A percentile compares a stretch with the other conserved stretches of the same genome.
Evolutionary conservation across 108 stramenopile genomes (phyloP).

Genomic region (Schizochytrium sp.): DNA sequence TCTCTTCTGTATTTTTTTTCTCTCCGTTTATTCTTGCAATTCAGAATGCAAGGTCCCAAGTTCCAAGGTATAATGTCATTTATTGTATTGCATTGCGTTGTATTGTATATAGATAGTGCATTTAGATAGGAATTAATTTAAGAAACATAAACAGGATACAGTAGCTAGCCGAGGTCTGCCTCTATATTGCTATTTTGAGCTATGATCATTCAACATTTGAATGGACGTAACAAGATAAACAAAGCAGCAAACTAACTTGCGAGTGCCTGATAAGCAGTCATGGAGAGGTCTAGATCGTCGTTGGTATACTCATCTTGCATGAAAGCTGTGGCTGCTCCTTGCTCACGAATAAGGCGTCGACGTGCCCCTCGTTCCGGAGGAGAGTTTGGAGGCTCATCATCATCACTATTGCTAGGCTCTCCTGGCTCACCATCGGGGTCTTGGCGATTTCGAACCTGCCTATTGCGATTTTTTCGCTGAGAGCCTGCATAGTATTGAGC

Average conservation of each 20-base stretch:
- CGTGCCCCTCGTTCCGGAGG: not conserved
- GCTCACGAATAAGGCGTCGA: not conserved
- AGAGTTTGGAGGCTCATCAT: not conserved
- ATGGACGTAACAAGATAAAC: too few species aligned
- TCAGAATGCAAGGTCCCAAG: not conserved
- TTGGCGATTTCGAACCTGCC: not conserved
- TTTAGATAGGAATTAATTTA: too few species aligned
- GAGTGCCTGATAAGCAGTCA: constrained; percentile 8
- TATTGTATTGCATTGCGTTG: too few species aligned
- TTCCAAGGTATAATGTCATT: too few species aligned
- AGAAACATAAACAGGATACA: too few species aligned
- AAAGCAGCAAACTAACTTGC: not conserved
- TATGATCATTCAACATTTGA: too few species aligned
- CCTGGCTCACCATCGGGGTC: not conserved
- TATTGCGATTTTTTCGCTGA: not conserved
- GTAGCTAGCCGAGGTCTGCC: too few species aligned
- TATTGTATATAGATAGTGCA: too few species aligned
- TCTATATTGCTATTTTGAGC: too few species aligned
- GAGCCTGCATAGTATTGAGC: not conserved
- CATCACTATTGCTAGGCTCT: not conserved
- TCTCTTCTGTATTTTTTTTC: not conserved
- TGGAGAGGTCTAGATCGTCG: constrained; percentile 42
- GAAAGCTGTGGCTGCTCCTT: constrained; percentile 2
- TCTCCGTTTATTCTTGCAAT: not conserved
- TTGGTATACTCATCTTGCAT: constrained; percentile 52